These are phyloP conservation scores for Tubosaeta sp. DNA, from an alignment of 768 basidiomycete species.

Conservation along the genomic window DNA sequence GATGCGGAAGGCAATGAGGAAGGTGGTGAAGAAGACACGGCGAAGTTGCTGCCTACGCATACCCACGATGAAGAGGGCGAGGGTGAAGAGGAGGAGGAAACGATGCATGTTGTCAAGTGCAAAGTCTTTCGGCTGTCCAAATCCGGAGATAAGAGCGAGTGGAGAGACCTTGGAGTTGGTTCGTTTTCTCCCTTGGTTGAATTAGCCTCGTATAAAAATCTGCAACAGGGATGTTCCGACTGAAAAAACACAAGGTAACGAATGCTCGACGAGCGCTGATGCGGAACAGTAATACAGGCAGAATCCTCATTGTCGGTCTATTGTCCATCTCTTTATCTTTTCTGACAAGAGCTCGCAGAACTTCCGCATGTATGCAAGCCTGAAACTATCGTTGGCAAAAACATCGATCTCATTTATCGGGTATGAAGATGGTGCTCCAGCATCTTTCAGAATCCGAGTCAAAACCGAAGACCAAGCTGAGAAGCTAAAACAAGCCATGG, in stretches of 20 bases:
- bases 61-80: constrained; percentile 68
- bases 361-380: constrained; percentile 59
- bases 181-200: constrained; percentile 21
- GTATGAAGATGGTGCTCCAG: constrained; percentile 52
- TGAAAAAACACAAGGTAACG: constrained; percentile 72
- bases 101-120: constrained; percentile 49
- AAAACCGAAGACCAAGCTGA: constrained; percentile 55
- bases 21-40: constrained; percentile 28
- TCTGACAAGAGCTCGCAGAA: constrained; percentile 44
- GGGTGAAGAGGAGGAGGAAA: constrained; percentile 80
- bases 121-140: constrained; percentile 63
- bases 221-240: constrained; percentile 53
- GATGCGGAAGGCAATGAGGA: constrained; percentile 22
- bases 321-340: background rate
- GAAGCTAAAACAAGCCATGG: constrained; percentile 54
- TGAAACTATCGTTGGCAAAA: constrained; percentile 51
- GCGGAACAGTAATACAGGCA: constrained; percentile 71
- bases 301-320: constrained; percentile 62
- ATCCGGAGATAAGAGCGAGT: constrained; percentile 43
- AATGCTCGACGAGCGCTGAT: constrained; percentile 57
- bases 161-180: constrained; percentile 71
- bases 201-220: background rate
- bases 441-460: constrained; percentile 59
- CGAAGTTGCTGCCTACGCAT: constrained; percentile 19
- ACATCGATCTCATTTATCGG: constrained; percentile 64